A percentile compares a stretch with the other conserved stretches of the same genome.
These are phyloP conservation scores for Nephelium lappaceum DNA, from an alignment of 345 rosid species.

Conservation along the genomic window DNA sequence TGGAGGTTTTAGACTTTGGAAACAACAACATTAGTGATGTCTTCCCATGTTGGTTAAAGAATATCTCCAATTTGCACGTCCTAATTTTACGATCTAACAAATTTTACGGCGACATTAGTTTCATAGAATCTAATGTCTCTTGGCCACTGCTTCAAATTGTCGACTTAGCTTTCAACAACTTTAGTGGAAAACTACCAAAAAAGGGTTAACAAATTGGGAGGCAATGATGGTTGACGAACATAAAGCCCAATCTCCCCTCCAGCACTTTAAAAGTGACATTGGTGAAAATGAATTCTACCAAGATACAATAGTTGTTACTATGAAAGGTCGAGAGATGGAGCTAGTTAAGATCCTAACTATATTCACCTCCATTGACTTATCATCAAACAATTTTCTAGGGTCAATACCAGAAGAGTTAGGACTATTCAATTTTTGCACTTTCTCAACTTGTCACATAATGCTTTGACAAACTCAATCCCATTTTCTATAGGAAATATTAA, in stretches of 20 bases:
- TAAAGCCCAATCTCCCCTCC: not conserved
- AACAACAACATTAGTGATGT: slow-evolving; percentile 34
- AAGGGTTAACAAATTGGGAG: slow-evolving; percentile 27
- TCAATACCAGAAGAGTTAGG: slow-evolving; percentile 30
- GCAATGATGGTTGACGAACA: slow-evolving; percentile 35
- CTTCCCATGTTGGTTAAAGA: slow-evolving; percentile 41
- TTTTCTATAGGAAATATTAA: slow-evolving; percentile 22
- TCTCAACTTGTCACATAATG: slow-evolving; percentile 42
- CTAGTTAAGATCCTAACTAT: slow-evolving; percentile 42
- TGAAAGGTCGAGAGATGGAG: slow-evolving; percentile 44
- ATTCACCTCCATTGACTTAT: slow-evolving; percentile 42
- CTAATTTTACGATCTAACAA: slow-evolving; percentile 36
- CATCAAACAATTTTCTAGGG: slow-evolving; percentile 38
- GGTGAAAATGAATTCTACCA: slow-evolving; percentile 13
- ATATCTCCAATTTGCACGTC: slow-evolving; percentile 30
- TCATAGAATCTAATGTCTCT: not conserved
- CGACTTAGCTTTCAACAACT: slow-evolving; percentile 38
- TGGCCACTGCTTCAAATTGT: slow-evolving; percentile 45
- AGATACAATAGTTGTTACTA: slow-evolving; percentile 39
- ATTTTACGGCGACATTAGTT: slow-evolving; percentile 19
- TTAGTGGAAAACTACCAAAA: slow-evolving; percentile 27
- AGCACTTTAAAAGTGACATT: slow-evolving; percentile 18
- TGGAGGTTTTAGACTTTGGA: slow-evolving; percentile 44
- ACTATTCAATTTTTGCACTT: not conserved
- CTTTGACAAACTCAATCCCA: slow-evolving; percentile 26